Base-by-base conservation (phyloP, 2,329 filamentous ascomycete genomes). In the Erysiphe pulchra region DNA sequence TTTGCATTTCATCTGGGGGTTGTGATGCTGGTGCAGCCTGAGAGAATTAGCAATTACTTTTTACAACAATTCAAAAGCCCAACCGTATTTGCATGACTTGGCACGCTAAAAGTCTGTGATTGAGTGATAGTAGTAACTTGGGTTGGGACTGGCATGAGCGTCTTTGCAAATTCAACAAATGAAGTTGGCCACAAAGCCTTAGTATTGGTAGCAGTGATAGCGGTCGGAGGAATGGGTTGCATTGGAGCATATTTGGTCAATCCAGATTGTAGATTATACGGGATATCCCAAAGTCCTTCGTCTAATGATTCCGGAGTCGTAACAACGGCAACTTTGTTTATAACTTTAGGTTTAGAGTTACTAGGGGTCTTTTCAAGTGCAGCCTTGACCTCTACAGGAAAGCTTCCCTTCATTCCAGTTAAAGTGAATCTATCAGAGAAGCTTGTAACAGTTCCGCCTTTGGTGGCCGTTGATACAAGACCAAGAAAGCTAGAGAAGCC, bases 371-470 rank as follows among this genome's bases (percentile, higher is more conserved):
- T 56, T 32, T 54, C 53, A 24, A 61, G 55, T 14, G 57, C 62
- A 17, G 53, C 48, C 20, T 54, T 52, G 42, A 70, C 59, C 34
- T 54, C 55, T 1, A 63, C 48, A 1, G 66, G 60, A 53, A 77
- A 77, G 4, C 60, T 60, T 34, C 75, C 75, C 2, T 68, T 75
- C 75, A 80, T 79, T 52, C 66, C 68, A 11, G 63, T 64, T 45
- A 80, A 61, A n/a, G 70, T 67, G 60, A 82, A 82, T 49, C 75
- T 73, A 44, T 62, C 53, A 11, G 75, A 78, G 56, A 67, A 79
- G 53, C 70, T 73, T 47, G 66, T 69, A 17, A 74, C 62, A 4
- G 65, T 67, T 31, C 68, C 68, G 34, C 71, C 68, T n/a, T 65
- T 64, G 16, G 64, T 63, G 5, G 65, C 66, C 7, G 65, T 64